Base-by-base conservation (phyloP, 2,329 filamentous ascomycete genomes). In the Septoria linicola region DNA sequence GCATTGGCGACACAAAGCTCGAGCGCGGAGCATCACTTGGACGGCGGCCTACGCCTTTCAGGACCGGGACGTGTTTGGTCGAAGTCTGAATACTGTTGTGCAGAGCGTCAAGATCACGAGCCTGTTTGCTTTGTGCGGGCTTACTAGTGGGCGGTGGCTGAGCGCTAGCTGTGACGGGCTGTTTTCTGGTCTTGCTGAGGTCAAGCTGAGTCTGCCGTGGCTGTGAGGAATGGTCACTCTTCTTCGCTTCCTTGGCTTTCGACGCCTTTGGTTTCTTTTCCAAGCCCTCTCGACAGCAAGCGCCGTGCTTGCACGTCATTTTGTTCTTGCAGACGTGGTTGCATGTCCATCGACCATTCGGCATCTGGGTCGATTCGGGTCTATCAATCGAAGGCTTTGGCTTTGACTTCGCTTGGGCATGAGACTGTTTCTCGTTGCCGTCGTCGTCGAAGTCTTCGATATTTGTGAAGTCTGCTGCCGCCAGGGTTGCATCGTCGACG, bases 331-430 rank as follows among this genome's bases (percentile, higher is more conserved):
- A 91, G 14, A 68, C 68, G 63, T 92, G 88, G 51, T 85, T 85
- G 69, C 88, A 92, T 30, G 78, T 77, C 82, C 84, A 91, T 62
- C 79, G 87, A 0, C 87, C 87, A 62, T 88, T 91, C 0, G 75
- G 68, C 54, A 90, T 76, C 59, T 76, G 77, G 1, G 71, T 65
- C 3, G 82, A 76, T 40, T 77, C 70, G 27, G 59, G 56, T 30
- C 41, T 30, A 25, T 50, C 41, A 10, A 20, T 53, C 39, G 37
- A 53, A 23, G 25, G 53, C 47, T 41, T 32, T 10, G 16, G 37
- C 34, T 51, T 31, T 10, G 51, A 31, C 7, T 35, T 13, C 19
- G 25, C 35, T n/a, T 41, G 34, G 39, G 52, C 54, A 2, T 31
- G 36, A 7, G 51, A 8, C 20, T 49, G 40, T 6, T 39, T 49